Base-by-base conservation (phyloP, 2,329 filamentous ascomycete species). In the Fusarium falciforme region DNA sequence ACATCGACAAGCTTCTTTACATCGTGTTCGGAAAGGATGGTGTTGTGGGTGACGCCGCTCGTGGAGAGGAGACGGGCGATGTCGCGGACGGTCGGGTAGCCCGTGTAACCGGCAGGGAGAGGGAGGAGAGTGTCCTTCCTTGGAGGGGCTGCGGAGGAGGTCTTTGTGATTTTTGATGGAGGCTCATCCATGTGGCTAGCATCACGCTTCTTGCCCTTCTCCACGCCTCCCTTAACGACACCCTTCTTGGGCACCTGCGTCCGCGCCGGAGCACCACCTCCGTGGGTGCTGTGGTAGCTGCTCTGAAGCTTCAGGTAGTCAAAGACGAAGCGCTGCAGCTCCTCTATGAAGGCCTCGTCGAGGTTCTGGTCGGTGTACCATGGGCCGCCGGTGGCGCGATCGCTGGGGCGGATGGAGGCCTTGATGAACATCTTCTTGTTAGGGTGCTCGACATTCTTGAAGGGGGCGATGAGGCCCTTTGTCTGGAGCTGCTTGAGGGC, bases 341-440 rank as follows among this genome's bases (percentile, higher is more conserved):
- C 90, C 66, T 93, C 91, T 77, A 98, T 95, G 81, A 99, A 94
- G 67, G 93, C 93, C 73, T 93, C 92, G 83, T 99, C 96, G 14
- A 98, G 89, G 74, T 95, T 93, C 61, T 94, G 94, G 72, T 98
- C 95, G 9, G 94, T 95, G 82, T 96, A 98, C 94, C 96, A 99
- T 10, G 94, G 93, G 2, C 96, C 96, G 57, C 96, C 96, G 0
- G 95, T 97, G 55, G 97, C 94, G 71, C 96, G 93, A 71, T 98
- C 95, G 63, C 93, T 94, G 0, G 96, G 96, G 12, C 91, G 90
- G 70, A 99, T 89, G 72, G 92, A 92, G 63, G 92, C 91, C 79
- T 98, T 92, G 88, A 99, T 97, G 87, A 96, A 99, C 89, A 97
- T 98, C 84, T 97, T 98, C 81, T 96, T 93, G 75, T 92, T 93